Percentiles rank a stretch among this genome's conserved stretches.
Conservation (phyloP, 108 stramenopile genomes). For the Schizochytrium sp. region DNA sequence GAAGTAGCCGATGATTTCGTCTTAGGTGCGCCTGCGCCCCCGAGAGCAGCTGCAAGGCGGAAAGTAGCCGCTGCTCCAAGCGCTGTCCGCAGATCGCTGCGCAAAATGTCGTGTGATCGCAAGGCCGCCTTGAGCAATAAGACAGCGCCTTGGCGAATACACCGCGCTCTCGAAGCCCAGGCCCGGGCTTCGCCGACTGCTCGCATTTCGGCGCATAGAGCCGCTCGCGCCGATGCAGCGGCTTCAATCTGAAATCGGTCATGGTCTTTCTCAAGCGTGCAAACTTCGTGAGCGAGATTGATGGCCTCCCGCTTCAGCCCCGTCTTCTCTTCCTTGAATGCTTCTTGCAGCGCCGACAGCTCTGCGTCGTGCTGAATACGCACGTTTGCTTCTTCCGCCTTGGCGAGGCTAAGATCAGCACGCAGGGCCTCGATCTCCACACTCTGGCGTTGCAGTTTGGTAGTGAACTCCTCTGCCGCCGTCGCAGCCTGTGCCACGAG, state of each 20-base stretch:
- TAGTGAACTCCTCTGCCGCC: background rate
- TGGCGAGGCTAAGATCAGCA: background rate
- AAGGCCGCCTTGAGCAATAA: background rate
- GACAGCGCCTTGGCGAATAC: background rate
- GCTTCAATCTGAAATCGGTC: background rate
- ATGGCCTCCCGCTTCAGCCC: background rate
- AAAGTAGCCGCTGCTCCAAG: background rate
- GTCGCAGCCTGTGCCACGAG: background rate
- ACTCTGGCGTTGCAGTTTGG: background rate
- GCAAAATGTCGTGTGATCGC: background rate
- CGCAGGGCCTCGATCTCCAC: background rate
- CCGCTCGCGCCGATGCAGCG: background rate
- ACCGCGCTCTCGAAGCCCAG: background rate
- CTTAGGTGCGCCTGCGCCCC: no score
- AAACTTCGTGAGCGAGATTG: background rate
- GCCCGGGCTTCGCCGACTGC: background rate
- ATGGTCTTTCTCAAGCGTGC: background rate
- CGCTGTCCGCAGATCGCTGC: background rate
- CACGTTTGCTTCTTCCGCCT: background rate
- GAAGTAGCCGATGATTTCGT: no score
- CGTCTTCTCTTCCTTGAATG: background rate
- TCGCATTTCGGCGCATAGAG: background rate
- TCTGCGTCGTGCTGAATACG: background rate
- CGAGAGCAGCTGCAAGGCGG: background rate
- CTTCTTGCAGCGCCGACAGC: background rate